These are phyloP conservation scores for Gossypium sturtianum DNA, from an alignment of 345 rosid species.

Conservation along the genomic window DNA sequence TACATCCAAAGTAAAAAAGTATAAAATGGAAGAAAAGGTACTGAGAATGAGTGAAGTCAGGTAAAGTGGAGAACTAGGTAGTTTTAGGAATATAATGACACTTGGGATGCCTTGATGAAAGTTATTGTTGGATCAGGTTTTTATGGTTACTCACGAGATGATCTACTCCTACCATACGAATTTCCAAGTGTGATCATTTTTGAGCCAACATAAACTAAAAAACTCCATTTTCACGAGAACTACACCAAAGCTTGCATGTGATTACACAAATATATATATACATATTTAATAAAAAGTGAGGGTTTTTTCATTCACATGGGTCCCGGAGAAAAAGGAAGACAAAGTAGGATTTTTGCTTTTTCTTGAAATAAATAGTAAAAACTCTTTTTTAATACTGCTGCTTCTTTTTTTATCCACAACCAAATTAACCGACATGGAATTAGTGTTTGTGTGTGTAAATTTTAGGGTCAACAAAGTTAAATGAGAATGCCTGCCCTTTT, in stretches of 20 bases:
- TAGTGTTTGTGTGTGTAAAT: too few species aligned
- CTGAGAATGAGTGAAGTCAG: too few species aligned
- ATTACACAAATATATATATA: neutral
- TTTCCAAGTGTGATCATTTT: neutral
- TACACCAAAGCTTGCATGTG: constrained; percentile 12
- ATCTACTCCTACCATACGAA: constrained; percentile 15
- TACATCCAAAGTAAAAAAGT: too few species aligned
- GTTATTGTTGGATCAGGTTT: neutral
- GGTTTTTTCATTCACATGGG: constrained; percentile 17
- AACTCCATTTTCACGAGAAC: constrained; percentile 21
- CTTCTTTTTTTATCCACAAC: too few species aligned
- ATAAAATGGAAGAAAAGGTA: too few species aligned
- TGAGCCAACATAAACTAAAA: constrained; percentile 10
- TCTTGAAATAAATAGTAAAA: neutral
- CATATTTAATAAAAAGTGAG: neutral
- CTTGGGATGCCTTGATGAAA: too few species aligned
- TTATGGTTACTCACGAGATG: constrained; percentile 18
- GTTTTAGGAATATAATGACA: neutral
- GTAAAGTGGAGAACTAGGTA: neutral
- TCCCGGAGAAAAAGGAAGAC: constrained; percentile 6
- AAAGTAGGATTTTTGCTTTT: neutral
- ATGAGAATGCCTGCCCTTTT: too few species aligned
- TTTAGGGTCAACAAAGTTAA: too few species aligned
- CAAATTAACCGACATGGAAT: too few species aligned
- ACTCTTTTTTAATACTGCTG: too few species aligned